phyloP scores from a whole-genome alignment of 805 yeast genomes.

The Kluyveromyces nonfermentans region DNA sequence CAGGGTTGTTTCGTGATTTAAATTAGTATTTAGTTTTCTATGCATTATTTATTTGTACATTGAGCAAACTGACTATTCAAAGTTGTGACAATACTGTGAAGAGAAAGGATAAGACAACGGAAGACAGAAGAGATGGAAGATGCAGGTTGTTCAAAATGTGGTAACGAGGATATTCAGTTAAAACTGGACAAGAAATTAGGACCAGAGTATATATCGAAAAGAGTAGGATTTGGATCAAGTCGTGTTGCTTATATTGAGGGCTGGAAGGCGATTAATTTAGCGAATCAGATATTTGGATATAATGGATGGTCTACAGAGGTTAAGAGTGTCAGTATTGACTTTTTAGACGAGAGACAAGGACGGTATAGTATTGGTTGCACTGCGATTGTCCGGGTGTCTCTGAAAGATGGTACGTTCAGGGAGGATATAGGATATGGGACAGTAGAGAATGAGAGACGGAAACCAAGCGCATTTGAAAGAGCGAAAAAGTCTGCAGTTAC shows the following conservation, averaged over 20 bases:
- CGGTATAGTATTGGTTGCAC: constrained; percentile 58
- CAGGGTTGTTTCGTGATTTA: too few relatives aligned
- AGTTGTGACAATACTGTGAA: too few relatives aligned
- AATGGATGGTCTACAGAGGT: constrained; percentile 78
- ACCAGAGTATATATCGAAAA: constrained; percentile 66
- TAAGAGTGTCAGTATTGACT: constrained; percentile 56
- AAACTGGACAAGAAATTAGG: constrained; percentile 46
- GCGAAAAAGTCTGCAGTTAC: constrained; percentile 79
- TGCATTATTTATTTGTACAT: too few relatives aligned
- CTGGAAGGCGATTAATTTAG: constrained; percentile 71
- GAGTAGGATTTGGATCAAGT: constrained; percentile 68
- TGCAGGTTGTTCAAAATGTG: not conserved
- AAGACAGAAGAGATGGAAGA: constrained; percentile 1
- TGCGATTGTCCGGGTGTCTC: constrained; percentile 60
- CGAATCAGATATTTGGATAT: constrained; percentile 75
- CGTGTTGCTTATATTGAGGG: constrained; percentile 72
- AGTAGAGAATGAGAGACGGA: constrained; percentile 61
- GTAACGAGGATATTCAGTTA: constrained; percentile 28
- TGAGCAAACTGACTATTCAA: too few relatives aligned
- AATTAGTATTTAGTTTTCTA: too few relatives aligned
- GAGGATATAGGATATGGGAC: constrained; percentile 86
- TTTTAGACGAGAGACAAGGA: constrained; percentile 53
- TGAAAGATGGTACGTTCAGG: constrained; percentile 68
- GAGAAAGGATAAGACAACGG: not conserved
- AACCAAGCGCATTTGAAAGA: constrained; percentile 72